These are phyloP conservation scores for Monsonia emarginata DNA, from an alignment of 441 rosid species.

Conservation along the genomic window DNA sequence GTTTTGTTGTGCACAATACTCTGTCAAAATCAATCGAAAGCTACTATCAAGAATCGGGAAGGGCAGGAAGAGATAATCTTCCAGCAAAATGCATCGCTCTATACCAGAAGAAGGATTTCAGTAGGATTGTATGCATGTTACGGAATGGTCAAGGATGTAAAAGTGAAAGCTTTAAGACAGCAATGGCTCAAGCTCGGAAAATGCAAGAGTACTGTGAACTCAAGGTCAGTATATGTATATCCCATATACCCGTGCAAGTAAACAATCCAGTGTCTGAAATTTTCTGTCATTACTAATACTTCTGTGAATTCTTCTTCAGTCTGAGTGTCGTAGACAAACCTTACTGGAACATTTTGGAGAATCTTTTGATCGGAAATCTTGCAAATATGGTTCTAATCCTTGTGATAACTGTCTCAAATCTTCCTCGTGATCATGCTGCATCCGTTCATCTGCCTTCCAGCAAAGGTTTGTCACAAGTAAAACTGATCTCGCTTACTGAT, in stretches of 20 bases:
- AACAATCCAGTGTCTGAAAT: not conserved
- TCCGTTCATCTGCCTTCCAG: not conserved
- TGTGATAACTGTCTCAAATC: slow-evolving; percentile 75
- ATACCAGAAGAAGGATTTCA: slow-evolving; percentile 89
- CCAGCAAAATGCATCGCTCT: slow-evolving; percentile 62
- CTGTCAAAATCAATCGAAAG: slow-evolving; percentile 87
- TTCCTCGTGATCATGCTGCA: slow-evolving; percentile 18
- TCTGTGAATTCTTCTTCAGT: slow-evolving; percentile 31
- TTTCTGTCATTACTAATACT: slow-evolving; percentile 12
- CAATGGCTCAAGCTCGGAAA: slow-evolving; percentile 84
- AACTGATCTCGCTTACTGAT: not conserved
- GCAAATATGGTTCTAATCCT: slow-evolving; percentile 60
- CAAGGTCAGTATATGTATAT: slow-evolving; percentile 35
- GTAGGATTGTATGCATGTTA: slow-evolving; percentile 86
- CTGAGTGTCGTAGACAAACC: slow-evolving; percentile 71
- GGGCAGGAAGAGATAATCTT: slow-evolving; percentile 82
- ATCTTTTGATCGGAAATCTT: slow-evolving; percentile 43
- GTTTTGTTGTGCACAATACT: slow-evolving; percentile 81
- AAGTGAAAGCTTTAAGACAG: slow-evolving; percentile 62
- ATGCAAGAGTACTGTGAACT: slow-evolving; percentile 86
- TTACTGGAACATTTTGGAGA: slow-evolving; percentile 83
- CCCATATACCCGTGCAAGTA: not conserved
- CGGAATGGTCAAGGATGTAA: slow-evolving; percentile 63
- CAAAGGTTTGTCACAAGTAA: slow-evolving; percentile 12
- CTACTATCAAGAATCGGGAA: slow-evolving; percentile 93